Conservation (phyloP, 441 rosid genomes). For the Erodium trifolium region DNA sequence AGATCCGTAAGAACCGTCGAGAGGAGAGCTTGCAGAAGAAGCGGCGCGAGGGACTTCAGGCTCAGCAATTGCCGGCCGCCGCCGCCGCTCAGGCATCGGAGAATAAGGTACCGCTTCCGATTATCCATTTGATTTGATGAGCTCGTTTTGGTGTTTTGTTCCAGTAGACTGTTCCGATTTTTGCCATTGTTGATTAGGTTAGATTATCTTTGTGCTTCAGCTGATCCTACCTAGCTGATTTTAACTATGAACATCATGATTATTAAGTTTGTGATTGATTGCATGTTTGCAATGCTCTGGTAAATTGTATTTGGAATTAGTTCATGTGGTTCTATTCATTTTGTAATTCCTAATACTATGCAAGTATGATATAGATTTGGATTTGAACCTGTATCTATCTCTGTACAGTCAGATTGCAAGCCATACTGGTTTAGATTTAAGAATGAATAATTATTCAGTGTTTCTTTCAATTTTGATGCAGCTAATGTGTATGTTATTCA, state of each 20-base stretch:
- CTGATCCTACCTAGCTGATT: too few relatives aligned
- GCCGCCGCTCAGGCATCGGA: constrained; percentile 29
- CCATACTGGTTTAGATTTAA: neutral
- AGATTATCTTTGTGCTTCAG: neutral
- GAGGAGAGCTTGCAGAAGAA: too few relatives aligned
- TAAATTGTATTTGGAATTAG: neutral
- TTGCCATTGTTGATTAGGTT: constrained; percentile 13
- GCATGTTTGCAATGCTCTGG: neutral
- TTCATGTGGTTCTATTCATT: neutral
- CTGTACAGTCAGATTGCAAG: neutral
- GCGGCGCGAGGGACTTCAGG: constrained; percentile 18
- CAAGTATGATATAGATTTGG: neutral
- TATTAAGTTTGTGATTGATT: neutral
- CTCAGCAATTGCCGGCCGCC: constrained; percentile 22
- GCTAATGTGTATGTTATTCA: constrained; percentile 9
- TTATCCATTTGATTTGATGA: neutral
- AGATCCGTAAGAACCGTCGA: constrained; percentile 5
- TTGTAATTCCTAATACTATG: neutral
- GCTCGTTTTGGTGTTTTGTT: neutral
- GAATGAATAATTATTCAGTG: neutral
- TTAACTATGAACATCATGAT: neutral
- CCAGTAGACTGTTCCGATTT: neutral
- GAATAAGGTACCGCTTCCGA: constrained; percentile 29
- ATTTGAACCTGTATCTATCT: neutral
- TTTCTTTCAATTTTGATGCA: neutral